Evolutionary conservation across 2,329 filamentous ascomycete species (phyloP).

Genomic region (Didymella pomorum): DNA sequence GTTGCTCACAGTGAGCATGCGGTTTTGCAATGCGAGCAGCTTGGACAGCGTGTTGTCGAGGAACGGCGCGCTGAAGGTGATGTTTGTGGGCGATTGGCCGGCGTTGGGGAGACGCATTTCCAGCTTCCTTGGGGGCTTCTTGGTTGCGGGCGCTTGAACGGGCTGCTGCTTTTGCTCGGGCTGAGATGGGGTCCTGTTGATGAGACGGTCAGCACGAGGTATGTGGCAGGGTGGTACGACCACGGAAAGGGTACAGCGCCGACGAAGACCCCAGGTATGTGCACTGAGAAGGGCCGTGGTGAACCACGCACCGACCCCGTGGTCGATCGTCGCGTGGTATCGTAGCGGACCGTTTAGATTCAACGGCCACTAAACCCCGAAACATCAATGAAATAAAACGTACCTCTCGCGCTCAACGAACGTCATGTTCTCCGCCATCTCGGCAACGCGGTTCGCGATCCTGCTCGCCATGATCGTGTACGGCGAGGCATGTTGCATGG

Average conservation of each 20-base stretch:
- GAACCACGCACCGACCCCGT: conserved; percentile 5
- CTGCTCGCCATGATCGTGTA: conserved; percentile 61
- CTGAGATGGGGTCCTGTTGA: conserved; percentile 22
- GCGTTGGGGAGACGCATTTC: conserved; percentile 57
- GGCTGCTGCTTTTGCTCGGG: conserved; percentile 28
- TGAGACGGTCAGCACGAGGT: too few relatives aligned
- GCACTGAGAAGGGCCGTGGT: neutral
- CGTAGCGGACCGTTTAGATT: conserved; percentile 21
- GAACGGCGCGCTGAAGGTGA: conserved; percentile 62
- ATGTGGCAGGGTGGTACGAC: too few relatives aligned
- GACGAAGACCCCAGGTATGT: neutral
- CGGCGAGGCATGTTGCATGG: conserved; percentile 49
- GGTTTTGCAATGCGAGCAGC: conserved; percentile 59
- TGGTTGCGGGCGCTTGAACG: conserved; percentile 30
- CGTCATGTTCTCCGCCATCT: conserved; percentile 63
- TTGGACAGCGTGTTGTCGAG: conserved; percentile 62
- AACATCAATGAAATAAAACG: conserved; percentile 12
- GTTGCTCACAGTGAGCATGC: conserved; percentile 59
- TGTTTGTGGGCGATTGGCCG: conserved; percentile 46
- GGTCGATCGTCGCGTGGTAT: conserved; percentile 4
- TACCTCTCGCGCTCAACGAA: conserved; percentile 57
- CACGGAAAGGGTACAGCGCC: neutral
- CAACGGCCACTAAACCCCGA: conserved; percentile 27
- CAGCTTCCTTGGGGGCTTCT: conserved; percentile 58
- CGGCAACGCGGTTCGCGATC: conserved; percentile 60